Evolutionary conservation across 2,329 filamentous ascomycete species (phyloP).

Genomic region (Mollisiaceae sp.): DNA sequence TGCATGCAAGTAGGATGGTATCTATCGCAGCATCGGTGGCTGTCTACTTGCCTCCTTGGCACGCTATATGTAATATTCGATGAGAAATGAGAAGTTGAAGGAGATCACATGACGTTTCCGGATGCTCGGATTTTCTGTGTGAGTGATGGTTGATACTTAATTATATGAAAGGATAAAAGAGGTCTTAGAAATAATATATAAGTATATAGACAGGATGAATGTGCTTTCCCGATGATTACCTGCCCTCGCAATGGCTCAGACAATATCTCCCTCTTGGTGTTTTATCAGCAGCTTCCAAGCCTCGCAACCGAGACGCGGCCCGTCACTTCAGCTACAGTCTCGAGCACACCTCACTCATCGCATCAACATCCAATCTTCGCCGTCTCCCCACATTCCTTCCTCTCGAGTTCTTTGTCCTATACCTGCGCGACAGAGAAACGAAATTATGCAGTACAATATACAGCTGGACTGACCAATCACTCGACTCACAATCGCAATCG

Average conservation of each 20-base stretch:
- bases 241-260: conserved; percentile 7
- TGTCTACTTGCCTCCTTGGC: conserved; percentile 17
- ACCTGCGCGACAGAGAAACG: not conserved
- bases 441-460: conserved; percentile 30
- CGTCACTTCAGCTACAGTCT: conserved; percentile 12
- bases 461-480: conserved; percentile 38
- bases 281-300: conserved; percentile 30
- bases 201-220: not conserved
- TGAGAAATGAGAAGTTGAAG: conserved; percentile 21
- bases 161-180: not conserved
- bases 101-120: conserved; percentile 25
- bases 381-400: conserved; percentile 26
- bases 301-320: conserved; percentile 30
- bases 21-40: conserved; percentile 9
- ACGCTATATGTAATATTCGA: conserved; percentile 34
- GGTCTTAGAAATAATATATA: not conserved
- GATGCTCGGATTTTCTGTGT: conserved; percentile 8
- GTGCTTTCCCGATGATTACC: not conserved
- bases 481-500: conserved; percentile 12
- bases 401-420: conserved; percentile 6
- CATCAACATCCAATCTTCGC: conserved; percentile 18
- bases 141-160: not conserved
- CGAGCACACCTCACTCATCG: conserved; percentile 17
- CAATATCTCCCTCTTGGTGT: conserved; percentile 22
- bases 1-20: not conserved